A percentile compares a stretch with the other conserved stretches of the same genome.
These are phyloP conservation scores for Chlorella ohadii DNA, from an alignment of 139 green algal species.

Conservation along the genomic window DNA sequence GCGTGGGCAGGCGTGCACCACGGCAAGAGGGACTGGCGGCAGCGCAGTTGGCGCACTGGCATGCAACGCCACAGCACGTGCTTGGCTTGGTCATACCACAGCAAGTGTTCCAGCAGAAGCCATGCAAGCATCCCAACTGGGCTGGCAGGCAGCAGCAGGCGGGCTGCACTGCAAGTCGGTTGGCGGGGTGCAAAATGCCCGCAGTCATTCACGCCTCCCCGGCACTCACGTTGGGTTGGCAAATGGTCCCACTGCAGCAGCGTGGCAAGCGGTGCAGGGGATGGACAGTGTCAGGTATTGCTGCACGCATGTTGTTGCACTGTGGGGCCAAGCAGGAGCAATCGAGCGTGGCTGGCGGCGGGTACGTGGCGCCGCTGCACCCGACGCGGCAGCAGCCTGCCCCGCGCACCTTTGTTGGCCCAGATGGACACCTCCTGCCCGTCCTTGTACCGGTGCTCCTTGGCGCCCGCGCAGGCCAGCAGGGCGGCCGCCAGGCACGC, in stretches of 20 bases:
- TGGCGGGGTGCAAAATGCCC: neutral
- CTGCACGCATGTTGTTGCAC: too few species aligned
- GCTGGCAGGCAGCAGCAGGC: neutral
- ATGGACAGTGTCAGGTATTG: too few species aligned
- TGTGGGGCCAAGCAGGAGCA: neutral
- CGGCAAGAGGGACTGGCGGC: too few species aligned
- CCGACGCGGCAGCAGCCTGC: neutral
- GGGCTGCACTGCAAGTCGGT: neutral
- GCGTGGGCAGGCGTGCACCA: too few species aligned
- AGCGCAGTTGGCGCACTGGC: too few species aligned
- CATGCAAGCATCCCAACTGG: neutral
- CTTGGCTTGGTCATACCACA: too few species aligned
- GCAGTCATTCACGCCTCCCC: neutral
- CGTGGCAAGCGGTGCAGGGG: neutral
- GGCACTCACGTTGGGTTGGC: slow-evolving; percentile 36
- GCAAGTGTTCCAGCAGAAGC: too few species aligned
- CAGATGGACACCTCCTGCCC: slow-evolving; percentile 70
- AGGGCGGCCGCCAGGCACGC: neutral
- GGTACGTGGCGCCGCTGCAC: neutral
- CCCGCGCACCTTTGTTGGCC: slow-evolving; percentile 72
- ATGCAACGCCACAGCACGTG: neutral
- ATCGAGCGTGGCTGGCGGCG: too few species aligned
- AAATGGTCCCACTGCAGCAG: slow-evolving; percentile 26
- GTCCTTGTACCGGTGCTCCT: slow-evolving; percentile 70
- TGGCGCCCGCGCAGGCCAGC: neutral